Evolutionary conservation across 2,329 filamentous ascomycete species (phyloP), one percentile per base, ranked within the genome.

Genomic region (Kalaharituber pfeilii): DNA sequence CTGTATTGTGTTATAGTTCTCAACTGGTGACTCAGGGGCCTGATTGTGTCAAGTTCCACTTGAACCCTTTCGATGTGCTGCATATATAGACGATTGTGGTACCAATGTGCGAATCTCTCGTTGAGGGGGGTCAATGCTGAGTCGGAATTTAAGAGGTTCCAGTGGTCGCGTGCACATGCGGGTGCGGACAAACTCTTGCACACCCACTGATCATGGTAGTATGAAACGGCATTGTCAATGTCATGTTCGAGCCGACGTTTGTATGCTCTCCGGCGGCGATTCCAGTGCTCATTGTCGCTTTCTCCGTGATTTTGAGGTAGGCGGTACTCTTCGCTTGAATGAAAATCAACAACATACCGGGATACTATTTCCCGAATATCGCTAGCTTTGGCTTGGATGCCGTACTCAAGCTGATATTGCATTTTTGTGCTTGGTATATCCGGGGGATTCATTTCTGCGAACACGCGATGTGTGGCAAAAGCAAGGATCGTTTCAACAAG

Each of bases 341-440:
- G n/a, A n/a, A n/a, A n/a, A n/a, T n/a, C n/a, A n/a, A n/a, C n/a
- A n/a, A n/a, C n/a, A n/a, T n/a, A n/a, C n/a, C n/a, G n/a, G n/a
- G n/a, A n/a, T n/a, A n/a, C n/a, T n/a, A n/a, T n/a, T n/a, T n/a
- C n/a, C n/a, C n/a, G n/a, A n/a, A n/a, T n/a, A n/a, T n/a, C n/a
- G n/a, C n/a, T n/a, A 53, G 28, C 52, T 39, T 5, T 24, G 5
- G 4, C 53, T n/a, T n/a, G 45, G 44, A 6, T 53, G 54, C n/a
- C 44, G 44, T 15, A 15, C 13, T 13, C 20, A 18, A 39, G 33
- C 13, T 39, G 3, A 18, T 39, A 39, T 13, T 15, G n/a, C 33
- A 9, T 9, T 13, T 13, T 47, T 20, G 5, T 22, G 24, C 13
- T 5, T 22, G 18, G n/a, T 5, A 20, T 25, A 22, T 22, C 42